Base-by-base conservation (phyloP, 202 grass and related monocot species). In the Cymbopogon flexuosus region DNA sequence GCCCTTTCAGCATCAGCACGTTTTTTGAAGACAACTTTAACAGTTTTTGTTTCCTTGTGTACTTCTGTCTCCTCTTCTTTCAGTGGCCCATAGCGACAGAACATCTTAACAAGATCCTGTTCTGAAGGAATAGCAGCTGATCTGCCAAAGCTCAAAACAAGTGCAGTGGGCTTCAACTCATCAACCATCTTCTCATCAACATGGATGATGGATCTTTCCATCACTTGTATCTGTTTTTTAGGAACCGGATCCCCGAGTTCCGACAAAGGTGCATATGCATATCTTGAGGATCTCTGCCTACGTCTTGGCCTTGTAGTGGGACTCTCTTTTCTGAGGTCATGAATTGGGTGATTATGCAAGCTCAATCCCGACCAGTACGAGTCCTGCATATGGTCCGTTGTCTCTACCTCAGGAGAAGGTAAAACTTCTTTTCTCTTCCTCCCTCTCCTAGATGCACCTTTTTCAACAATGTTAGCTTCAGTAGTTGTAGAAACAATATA, bases 311-410 rank as follows among this genome's bases (percentile, higher is more conserved):
- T 88, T 14, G 45, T 83, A 72, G 45, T 82, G 52, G 76, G 70
- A 89, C 82, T 79, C 74, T 33, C 79, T 83, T 78, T 84, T 80
- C 66, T 91, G 39, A 81, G 78, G 70, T 73, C 77, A 81, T 86
- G 78, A 46, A 84, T 63, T 42, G 88, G 78, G 59, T 84, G 78
- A 75, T 74, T 87, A 79, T 65, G 59, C 58, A 85, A 84, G 78
- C 87, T 83, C 77, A 97, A 80, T 68, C 87, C 91, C 6, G 91
- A 97, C 94, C 91, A 97, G 73, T 94, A 97, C 11, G 91, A 92
- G 51, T 97, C 89, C 72, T 92, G 85, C 89, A 97, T 92, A 82
- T 94, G 89, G 87, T 92, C 91, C 58, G 85, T 76, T 66, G 79
- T 83, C 40, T 80, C 81, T 75, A 89, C 54, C 56, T 89, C 82